Percentiles rank a stretch among this genome's conserved stretches.
Conservation (phyloP, 495 filamentous ascomycete species). For the Penicillium argentinense region DNA sequence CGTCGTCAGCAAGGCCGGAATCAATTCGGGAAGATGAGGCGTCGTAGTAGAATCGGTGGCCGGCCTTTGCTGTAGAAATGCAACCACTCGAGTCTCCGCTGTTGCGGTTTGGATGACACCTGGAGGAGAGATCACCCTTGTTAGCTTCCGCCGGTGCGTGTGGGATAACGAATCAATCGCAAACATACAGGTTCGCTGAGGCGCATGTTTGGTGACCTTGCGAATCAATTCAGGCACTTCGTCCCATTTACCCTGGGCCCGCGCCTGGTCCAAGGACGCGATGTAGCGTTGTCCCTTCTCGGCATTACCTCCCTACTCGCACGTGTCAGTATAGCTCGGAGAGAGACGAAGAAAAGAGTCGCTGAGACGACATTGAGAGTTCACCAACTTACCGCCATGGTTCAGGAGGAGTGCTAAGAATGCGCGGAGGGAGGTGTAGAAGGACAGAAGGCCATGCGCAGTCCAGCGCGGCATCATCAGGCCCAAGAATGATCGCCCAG, state of each 20-base stretch:
- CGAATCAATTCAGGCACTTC: slow-evolving; percentile 85
- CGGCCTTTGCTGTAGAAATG: slow-evolving; percentile 42
- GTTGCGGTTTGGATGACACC: slow-evolving; percentile 75
- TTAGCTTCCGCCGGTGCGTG: slow-evolving; percentile 17
- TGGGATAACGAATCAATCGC: not conserved
- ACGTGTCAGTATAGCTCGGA: slow-evolving; percentile 25
- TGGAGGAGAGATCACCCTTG: slow-evolving; percentile 30
- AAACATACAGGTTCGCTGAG: slow-evolving; percentile 73
- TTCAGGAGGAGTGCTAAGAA: slow-evolving; percentile 19
- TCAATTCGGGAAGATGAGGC: slow-evolving; percentile 59
- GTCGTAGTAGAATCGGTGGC: slow-evolving; percentile 41
- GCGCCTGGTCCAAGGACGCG: slow-evolving; percentile 75
- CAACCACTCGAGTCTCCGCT: slow-evolving; percentile 64
- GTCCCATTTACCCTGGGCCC: slow-evolving; percentile 85
- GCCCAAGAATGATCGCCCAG: slow-evolving; percentile 25
- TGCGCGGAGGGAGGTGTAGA: slow-evolving; percentile 23
- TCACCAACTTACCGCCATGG: slow-evolving; percentile 41
- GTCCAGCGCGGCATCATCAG: not conserved
- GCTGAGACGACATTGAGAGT: not conserved
- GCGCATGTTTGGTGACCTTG: slow-evolving; percentile 92
- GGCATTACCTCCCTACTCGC: slow-evolving; percentile 42
- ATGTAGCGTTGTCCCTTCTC: slow-evolving; percentile 81
- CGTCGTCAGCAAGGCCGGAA: slow-evolving; percentile 59
- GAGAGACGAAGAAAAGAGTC: not conserved
- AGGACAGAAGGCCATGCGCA: slow-evolving; percentile 11